Evolutionary conservation across 1,284 basidiomycete species (phyloP), one percentile per base, ranked within the genome.

Genomic region (Marasmius sp.): DNA sequence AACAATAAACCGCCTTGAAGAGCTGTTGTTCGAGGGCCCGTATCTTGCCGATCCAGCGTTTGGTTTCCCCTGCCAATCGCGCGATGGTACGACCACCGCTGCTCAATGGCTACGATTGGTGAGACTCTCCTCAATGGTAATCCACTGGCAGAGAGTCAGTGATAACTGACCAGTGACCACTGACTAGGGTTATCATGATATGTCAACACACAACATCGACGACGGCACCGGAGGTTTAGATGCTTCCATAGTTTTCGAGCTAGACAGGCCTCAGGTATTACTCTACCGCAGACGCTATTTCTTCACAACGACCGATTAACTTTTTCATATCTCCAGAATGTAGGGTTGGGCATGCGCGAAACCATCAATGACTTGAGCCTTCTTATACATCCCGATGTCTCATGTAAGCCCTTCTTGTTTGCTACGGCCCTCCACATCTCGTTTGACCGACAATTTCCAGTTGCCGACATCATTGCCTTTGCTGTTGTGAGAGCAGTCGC

Each of bases 301-400:
- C 51, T 39, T 49, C 33, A 20, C 41, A 16, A 57, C n/a, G n/a
- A n/a, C 36, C 12, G 18, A 49, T 55, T n/a, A n/a, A n/a, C n/a
- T n/a, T n/a, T n/a, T n/a, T n/a, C n/a, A n/a, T n/a, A n/a, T n/a
- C 50, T 33, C 43, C 11, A 78, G 77, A 79, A 78, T 66, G 70
- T 75, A 63, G 74, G 76, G 38, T 64, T 69, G 43, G 77, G 77
- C 60, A 77, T 78, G 66, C 74, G 70, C 53, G 71, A 75, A 61
- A 77, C 77, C 3, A 61, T 77, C 14, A 72, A 70, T 41, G 79
- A 81, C 66, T 79, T 81, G 57, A 68, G 72, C 61, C 67, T 68
- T 1, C 79, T 74, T 55, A 74, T 77, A 9, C 78, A 75, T 12
- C 47, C 47, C 12, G 33, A 36, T 12, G 18, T 45, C 11, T 18